A percentile compares a stretch with the other conserved stretches of the same genome.
Evolutionary conservation across 768 basidiomycete genomes (phyloP).

Genomic region (Nidula microcarpa): DNA sequence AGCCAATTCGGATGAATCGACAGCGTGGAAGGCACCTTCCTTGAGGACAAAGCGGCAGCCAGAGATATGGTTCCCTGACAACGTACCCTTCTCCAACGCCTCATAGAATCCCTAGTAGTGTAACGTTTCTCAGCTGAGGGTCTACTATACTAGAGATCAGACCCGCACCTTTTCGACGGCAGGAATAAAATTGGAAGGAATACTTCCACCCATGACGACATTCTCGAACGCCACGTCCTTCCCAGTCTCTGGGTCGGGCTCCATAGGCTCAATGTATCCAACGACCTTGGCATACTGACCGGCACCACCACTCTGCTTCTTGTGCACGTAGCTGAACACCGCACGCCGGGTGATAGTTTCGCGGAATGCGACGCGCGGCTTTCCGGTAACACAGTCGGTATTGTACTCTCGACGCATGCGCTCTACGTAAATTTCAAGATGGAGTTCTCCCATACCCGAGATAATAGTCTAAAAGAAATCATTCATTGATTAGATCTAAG

Average conservation of each 20-base stretch:
- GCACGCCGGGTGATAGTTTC: slow-evolving; percentile 87
- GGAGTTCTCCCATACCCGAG: slow-evolving; percentile 99
- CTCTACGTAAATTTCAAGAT: slow-evolving; percentile 98
- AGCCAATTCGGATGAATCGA: slow-evolving; percentile 95
- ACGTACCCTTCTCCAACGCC: slow-evolving; percentile 85
- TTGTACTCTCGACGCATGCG: slow-evolving; percentile 98
- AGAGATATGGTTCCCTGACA: slow-evolving; percentile 85
- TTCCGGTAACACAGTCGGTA: slow-evolving; percentile 89
- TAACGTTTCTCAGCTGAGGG: not conserved
- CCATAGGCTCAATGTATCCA: slow-evolving; percentile 90
- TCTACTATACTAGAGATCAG: not conserved
- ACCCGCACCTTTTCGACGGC: slow-evolving; percentile 82
- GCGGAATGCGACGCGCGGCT: slow-evolving; percentile 94
- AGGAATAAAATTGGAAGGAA: slow-evolving; percentile 90
- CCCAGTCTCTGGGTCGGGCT: slow-evolving; percentile 64
- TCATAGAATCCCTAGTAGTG: slow-evolving; percentile 82
- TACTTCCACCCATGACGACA: slow-evolving; percentile 86
- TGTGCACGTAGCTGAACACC: slow-evolving; percentile 89
- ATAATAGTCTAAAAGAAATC: slow-evolving; percentile 77
- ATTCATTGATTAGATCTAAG: not conserved
- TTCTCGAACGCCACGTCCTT: slow-evolving; percentile 85
- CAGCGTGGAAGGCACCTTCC: slow-evolving; percentile 90
- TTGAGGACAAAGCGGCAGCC: slow-evolving; percentile 85
- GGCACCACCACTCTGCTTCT: slow-evolving; percentile 97
- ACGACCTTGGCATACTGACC: slow-evolving; percentile 95